Evolutionary conservation across 495 filamentous ascomycete species (phyloP).

Genomic region (Cercophora sp.): DNA sequence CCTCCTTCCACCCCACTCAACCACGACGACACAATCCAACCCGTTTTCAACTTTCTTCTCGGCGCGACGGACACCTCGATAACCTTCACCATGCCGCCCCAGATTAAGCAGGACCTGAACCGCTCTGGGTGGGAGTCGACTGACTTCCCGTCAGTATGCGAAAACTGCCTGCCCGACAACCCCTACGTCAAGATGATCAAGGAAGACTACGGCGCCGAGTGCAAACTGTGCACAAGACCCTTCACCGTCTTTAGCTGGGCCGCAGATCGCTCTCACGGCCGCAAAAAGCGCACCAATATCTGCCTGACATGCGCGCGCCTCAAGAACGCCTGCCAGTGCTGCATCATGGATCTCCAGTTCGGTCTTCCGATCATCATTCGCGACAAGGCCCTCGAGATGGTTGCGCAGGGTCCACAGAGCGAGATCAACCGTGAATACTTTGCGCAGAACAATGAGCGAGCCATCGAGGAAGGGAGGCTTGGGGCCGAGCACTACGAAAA

Average conservation of each 20-base stretch:
- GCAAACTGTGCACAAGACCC: conserved; percentile 86
- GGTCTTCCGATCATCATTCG: conserved; percentile 89
- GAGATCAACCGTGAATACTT: conserved; percentile 95
- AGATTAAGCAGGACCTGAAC: conserved; percentile 94
- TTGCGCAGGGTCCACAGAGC: conserved; percentile 85
- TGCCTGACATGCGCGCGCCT: conserved; percentile 93
- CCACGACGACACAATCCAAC: not conserved
- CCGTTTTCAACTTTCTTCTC: not conserved
- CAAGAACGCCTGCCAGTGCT: conserved; percentile 98
- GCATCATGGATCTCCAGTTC: conserved; percentile 95
- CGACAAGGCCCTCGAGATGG: conserved; percentile 97
- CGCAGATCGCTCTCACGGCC: conserved; percentile 76
- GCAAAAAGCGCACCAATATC: conserved; percentile 83
- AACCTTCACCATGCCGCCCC: conserved; percentile 45
- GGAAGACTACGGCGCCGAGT: conserved; percentile 81
- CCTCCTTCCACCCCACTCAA: not conserved
- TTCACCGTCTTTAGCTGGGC: conserved; percentile 97
- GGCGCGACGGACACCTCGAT: not conserved
- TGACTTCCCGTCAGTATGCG: conserved; percentile 67
- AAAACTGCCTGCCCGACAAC: conserved; percentile 86
- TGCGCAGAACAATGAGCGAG: conserved; percentile 92
- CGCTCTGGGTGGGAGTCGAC: conserved; percentile 94
- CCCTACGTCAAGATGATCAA: conserved; percentile 99
- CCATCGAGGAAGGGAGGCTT: conserved; percentile 81
- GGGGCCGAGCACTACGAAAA: conserved; percentile 88